Evolutionary conservation across 495 filamentous ascomycete genomes (phyloP), one percentile per base, ranked within the genome.

Genomic region (Hamigera avellanea): DNA sequence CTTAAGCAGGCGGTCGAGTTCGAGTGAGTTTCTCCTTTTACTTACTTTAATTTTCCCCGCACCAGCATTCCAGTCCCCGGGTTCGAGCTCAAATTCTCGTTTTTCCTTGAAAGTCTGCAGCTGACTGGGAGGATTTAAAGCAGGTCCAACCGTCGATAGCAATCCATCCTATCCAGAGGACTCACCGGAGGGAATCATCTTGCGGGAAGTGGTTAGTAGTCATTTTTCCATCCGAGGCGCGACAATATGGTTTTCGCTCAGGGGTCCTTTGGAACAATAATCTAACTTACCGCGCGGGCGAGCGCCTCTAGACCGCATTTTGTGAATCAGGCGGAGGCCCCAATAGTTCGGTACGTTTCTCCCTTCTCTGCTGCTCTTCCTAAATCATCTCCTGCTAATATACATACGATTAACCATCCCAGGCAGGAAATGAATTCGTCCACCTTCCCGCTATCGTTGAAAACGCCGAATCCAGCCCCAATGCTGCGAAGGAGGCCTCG

Each of bases 391-490:
- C 21, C 9, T 23, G 21, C 21, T 23, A 23, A 23, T 23, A 23
- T 23, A 5, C 21, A 23, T 23, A 9, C 21, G 5, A 23, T 23
- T 4, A 9, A 9, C 4, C 9, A 4, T 4, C 9, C 21, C 21
- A 23, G 21, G 5, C 21, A 23, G 83, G 83, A 43, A 81, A 86
- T 49, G 91, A 96, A 63, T 86, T 93, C 40, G 75, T 94, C 26
- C 83, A 84, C 48, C 81, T 99, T n/a, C 91, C 93, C 6, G 67
- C 76, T 18, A 95, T 99, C 45, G 93, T 99, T 57, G 93, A 96
- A 44, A 72, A 79, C 19, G 88, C 89, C 64, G 93, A 95, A 54
- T 93, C 86, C 19, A 88, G 84, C 31, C 87, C 91, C 8, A 62
- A 62, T 19, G 93, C 93, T 14, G 87, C 89, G 19, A 72, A 75